Base-by-base conservation (phyloP, 352 stramenopile species). In the Globisporangium alternatum region DNA sequence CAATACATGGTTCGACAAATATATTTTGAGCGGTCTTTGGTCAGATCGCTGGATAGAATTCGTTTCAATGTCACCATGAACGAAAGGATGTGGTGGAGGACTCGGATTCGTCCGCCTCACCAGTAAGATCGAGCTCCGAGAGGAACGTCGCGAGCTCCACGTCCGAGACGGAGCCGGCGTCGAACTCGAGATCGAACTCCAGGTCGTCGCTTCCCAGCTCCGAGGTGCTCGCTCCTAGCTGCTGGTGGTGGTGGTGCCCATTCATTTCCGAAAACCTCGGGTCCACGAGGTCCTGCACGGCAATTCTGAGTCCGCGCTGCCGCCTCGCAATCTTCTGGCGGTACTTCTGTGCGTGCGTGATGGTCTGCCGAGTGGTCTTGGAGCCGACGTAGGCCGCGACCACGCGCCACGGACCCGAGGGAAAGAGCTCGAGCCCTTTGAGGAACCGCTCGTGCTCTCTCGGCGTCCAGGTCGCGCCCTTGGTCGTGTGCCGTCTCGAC, bases 281-380 rank as follows among this genome's bases (percentile, higher is more conserved):
- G 5, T 55, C 48, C 0, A 13, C 13, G 13, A 55, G 17, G 48
- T 55, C 48, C 15, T 37, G 48, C 25, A 55, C 48, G 48, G 48
- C 30, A 25, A 55, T 55, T 25, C 25, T 15, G 25, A 55, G 13
- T 9, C 25, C 25, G 13, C 48, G 25, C 13, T 37, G 48, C 13
- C 25, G 48, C 2, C 48, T 25, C 25, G 48, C 48, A 67, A 93
- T 91, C 77, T 93, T 91, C 68, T 93, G 81, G 47, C 80, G 81
- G 64, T 93, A 90, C 70, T 93, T 93, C 47, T 93, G 83, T 65
- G 81, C 83, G 64, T 93, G 83, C 25, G 83, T 91, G 81, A 91
- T 91, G 48, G 98, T 98, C 76, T 99, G 97, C 17, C 96, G 92
- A 9, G 94, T 89, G 10, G 86, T 93, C 63, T 92, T 91, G 41